A percentile compares a stretch with the other conserved stretches of the same genome.
These are phyloP conservation scores for Tetracentron sinense DNA, from an alignment of 164 flowering plant species.

Conservation along the genomic window DNA sequence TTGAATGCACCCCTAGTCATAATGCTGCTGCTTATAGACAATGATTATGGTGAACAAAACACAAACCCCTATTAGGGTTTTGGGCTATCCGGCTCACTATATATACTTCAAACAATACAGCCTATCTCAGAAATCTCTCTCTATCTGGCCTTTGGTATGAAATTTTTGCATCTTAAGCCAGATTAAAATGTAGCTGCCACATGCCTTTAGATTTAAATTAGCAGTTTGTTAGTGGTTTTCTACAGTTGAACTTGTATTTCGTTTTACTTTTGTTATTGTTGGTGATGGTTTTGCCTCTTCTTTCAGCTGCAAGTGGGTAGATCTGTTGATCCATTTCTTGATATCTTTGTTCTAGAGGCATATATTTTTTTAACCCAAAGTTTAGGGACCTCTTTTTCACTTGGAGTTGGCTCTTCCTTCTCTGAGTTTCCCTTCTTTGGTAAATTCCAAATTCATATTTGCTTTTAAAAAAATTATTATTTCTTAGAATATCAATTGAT, in stretches of 20 bases:
- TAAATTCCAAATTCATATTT: conserved; percentile 24
- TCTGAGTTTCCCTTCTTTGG: conserved; percentile 14
- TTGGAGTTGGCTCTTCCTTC: conserved; percentile 6
- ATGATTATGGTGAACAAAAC: too few species aligned
- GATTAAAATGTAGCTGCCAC: too few species aligned
- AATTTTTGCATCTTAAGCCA: too few species aligned
- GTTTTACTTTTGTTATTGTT: background rate
- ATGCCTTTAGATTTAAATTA: too few species aligned
- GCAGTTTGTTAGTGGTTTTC: background rate
- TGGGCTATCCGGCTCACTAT: too few species aligned
- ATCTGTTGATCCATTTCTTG: conserved; percentile 21
- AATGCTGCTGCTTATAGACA: too few species aligned
- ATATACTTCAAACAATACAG: too few species aligned
- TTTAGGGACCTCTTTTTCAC: background rate
- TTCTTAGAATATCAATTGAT: too few species aligned
- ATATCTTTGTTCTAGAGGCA: conserved; percentile 26
- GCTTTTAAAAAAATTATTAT: conserved; percentile 17
- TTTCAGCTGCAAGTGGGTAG: conserved; percentile 24
- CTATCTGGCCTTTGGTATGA: too few species aligned
- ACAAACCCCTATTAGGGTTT: too few species aligned
- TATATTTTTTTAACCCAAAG: background rate
- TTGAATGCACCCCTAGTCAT: too few species aligned
- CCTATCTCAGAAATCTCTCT: too few species aligned
- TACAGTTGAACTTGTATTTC: background rate
- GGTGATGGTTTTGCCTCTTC: conserved; percentile 16